Evolutionary conservation across 169 alveolate genomes (phyloP), one percentile per base, ranked within the genome.

Genomic region (Hammondia hammondi): DNA sequence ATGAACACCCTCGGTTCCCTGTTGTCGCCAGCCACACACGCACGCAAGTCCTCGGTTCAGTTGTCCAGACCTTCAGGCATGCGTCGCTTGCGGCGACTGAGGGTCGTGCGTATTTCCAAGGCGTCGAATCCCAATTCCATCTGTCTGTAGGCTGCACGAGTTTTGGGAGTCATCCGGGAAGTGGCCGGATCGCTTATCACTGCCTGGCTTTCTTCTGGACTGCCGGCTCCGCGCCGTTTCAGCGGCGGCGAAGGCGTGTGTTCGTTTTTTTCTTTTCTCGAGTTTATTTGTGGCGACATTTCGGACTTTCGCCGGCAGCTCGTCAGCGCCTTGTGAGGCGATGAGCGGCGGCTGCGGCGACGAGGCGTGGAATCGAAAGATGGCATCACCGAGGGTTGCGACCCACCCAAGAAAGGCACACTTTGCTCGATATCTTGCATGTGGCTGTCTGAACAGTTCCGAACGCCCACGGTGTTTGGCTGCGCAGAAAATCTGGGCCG

Each of bases 81-180:
- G 32, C 87, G 43, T 32, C 87, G 39, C 46, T 39, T 32, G 7
- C 87, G 87, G 6, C 87, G 43, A 46, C 87, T 77, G 48, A 77
- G 56, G 29, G 87, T 14, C 0, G 43, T 77, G 48, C 87, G 48
- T 43, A 77, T 32, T 77, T 77, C 87, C 48, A 77, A 32, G 32
- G 48, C 46, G 19, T 77, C 48, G 48, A 77, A 39, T 14, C 87
- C 46, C 27, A 21, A 9, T 32, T 77, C 87, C 27, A 77, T 32
- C 87, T 1, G 48, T 21, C 29, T 77, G 46, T 37, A 77, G 27
- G 87, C 87, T 24, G 87, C 45, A 43, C 87, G 43, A 9, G 87
- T 77, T 24, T 39, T 32, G 12, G 87, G 87, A 24, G 87, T 77
- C 87, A 77, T 77, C 48, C 87, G 87, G 27, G 87, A 32, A 4